A percentile compares a stretch with the other conserved stretches of the same genome.
These are phyloP conservation scores for Calonectria henricotiae DNA, from an alignment of 2,329 filamentous ascomycete species.

Conservation along the genomic window DNA sequence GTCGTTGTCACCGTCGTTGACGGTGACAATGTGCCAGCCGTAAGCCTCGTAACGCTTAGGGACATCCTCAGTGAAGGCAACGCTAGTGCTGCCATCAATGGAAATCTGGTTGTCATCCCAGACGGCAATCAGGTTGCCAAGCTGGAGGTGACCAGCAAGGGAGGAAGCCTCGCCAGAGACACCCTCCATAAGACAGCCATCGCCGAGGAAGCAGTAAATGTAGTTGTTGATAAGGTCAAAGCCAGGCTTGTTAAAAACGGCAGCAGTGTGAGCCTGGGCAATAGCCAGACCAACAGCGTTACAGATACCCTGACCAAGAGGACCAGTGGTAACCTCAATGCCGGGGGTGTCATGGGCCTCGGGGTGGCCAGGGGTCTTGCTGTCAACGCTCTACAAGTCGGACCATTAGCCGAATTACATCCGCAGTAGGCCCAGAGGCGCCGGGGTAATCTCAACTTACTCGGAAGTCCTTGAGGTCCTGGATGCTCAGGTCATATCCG, in stretches of 20 bases:
- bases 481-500: constrained; percentile 88
- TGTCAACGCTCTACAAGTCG: constrained; percentile 66
- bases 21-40: constrained; percentile 92
- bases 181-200: constrained; percentile 99
- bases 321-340: constrained; percentile 97
- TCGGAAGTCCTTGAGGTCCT: constrained; percentile 97
- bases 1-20: constrained; percentile 91
- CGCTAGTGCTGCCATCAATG: constrained; percentile 94
- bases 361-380: constrained; percentile 95
- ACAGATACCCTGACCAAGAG: constrained; percentile 96
- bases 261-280: constrained; percentile 92
- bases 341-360: constrained; percentile 97
- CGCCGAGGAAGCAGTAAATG: constrained; percentile 97
- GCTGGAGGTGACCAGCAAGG: constrained; percentile 94
- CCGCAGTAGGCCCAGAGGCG: constrained; percentile 7
- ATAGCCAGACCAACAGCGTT: constrained; percentile 99
- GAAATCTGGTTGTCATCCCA: constrained; percentile 99
- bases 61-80: constrained; percentile 97
- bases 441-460: constrained; percentile 71
- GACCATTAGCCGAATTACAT: constrained; percentile 23
- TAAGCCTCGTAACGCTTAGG: constrained; percentile 95
- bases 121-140: constrained; percentile 96
- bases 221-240: constrained; percentile 95
- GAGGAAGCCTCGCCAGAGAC: constrained; percentile 94
- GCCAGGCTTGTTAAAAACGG: constrained; percentile 95